These are phyloP conservation scores for Oxytropis ochrocephala DNA, from an alignment of 306 rosid species.

Conservation along the genomic window DNA sequence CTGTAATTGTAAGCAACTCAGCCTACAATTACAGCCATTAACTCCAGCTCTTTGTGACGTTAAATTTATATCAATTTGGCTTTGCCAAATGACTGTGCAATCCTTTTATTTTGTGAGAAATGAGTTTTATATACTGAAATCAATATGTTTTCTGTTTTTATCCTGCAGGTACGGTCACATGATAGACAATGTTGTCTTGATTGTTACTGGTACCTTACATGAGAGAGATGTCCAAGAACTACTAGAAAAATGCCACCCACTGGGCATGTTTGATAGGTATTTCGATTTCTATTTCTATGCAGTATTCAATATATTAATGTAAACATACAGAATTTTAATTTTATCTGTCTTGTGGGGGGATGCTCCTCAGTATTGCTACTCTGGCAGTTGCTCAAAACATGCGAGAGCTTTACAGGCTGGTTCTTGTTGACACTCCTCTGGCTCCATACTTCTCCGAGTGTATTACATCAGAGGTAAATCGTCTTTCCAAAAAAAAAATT, in stretches of 20 bases:
- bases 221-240: no score
- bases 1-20: no score
- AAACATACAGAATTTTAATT: not conserved
- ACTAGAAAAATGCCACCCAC: no score
- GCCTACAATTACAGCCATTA: no score
- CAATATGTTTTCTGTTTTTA: constrained; percentile 4
- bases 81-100: no score
- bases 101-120: not conserved
- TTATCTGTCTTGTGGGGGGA: not conserved
- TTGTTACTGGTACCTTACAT: constrained; percentile 97
- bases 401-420: constrained; percentile 97
- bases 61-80: no score
- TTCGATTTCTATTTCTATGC: not conserved
- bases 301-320: not conserved
- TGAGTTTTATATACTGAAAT: not conserved
- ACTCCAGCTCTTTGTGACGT: no score
- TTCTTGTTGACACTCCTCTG: constrained; percentile 96
- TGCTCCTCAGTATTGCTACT: constrained; percentile 82
- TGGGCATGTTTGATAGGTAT: no score
- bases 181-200: constrained; percentile 97
- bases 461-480: constrained; percentile 85
- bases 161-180: constrained; percentile 87
- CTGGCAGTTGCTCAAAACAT: constrained; percentile 97
- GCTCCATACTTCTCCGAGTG: constrained; percentile 98
- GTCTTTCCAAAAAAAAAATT: not conserved